Percentiles rank a stretch among this genome's conserved stretches.
These are phyloP conservation scores for Moesziomyces sp. DNA, from an alignment of 1,284 basidiomycete species.

Conservation along the genomic window DNA sequence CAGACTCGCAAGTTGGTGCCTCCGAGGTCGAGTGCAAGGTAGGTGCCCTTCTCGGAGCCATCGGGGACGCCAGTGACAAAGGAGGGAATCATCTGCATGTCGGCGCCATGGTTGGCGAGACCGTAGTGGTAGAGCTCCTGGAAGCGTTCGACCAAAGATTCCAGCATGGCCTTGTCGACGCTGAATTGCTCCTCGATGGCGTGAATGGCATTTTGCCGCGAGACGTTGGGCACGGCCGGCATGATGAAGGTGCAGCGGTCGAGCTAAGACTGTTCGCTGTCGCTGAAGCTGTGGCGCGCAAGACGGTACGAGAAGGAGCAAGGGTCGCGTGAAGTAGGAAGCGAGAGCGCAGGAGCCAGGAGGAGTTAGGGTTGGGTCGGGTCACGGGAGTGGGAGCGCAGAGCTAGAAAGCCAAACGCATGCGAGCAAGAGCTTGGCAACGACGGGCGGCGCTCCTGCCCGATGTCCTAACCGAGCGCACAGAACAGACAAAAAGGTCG, in stretches of 20 bases:
- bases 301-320: not conserved
- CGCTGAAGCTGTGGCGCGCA: too few relatives aligned
- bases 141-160: conserved; percentile 51
- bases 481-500: too few relatives aligned
- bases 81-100: conserved; percentile 65
- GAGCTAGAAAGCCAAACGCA: not conserved
- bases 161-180: conserved; percentile 46
- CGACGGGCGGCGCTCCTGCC: too few relatives aligned
- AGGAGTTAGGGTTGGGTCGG: not conserved
- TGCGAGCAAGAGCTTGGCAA: not conserved
- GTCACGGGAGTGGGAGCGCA: not conserved
- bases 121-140: conserved; percentile 55
- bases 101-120: conserved; percentile 52
- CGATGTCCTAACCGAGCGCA: too few relatives aligned
- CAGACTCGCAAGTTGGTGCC: conserved; percentile 77
- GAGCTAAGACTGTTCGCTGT: too few relatives aligned
- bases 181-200: conserved; percentile 49
- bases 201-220: conserved; percentile 44
- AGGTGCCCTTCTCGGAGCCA: conserved; percentile 61
- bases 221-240: conserved; percentile 47
- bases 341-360: not conserved
- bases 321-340: not conserved
- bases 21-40: conserved; percentile 63
- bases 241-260: conserved; percentile 13
- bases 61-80: conserved; percentile 63